These are phyloP conservation scores for Hypoxylon sp. DNA, from an alignment of 2,329 filamentous ascomycete species.

Conservation along the genomic window DNA sequence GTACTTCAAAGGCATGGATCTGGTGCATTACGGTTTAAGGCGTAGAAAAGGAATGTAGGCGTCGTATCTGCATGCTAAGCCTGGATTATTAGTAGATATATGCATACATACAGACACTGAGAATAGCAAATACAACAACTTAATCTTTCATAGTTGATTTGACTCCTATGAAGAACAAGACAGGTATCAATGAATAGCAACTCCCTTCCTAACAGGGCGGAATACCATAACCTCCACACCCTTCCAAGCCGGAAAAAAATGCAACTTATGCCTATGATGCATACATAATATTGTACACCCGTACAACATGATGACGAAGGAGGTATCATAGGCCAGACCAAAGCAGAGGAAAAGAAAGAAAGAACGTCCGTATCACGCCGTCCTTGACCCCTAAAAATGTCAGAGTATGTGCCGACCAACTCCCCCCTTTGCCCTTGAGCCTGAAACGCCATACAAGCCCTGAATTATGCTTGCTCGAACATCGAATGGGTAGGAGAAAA, in stretches of 20 bases:
- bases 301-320: constrained; percentile 17
- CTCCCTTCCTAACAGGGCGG: constrained; percentile 2
- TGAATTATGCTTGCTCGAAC: too few relatives aligned
- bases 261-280: constrained; percentile 25
- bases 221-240: constrained; percentile 11
- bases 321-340: constrained; percentile 22
- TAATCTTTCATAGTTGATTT: constrained; percentile 18
- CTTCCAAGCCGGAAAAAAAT: constrained; percentile 18
- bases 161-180: constrained; percentile 8
- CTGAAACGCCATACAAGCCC: constrained; percentile 26
- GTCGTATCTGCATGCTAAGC: too few relatives aligned
- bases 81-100: too few relatives aligned
- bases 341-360: constrained; percentile 3
- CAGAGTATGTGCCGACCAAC: constrained; percentile 16
- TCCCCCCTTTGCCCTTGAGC: constrained; percentile 18
- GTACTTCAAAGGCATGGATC: too few relatives aligned
- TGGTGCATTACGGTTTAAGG: too few relatives aligned
- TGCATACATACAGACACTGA: not conserved
- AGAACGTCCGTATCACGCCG: constrained; percentile 8
- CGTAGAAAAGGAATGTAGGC: too few relatives aligned
- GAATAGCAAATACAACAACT: constrained; percentile 9
- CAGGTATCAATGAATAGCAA: constrained; percentile 16
- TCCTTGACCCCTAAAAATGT: constrained; percentile 11
- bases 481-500: too few relatives aligned
- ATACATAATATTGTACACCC: constrained; percentile 31